Conservation (phyloP, 345 rosid genomes). For the Eucalyptus regnans region DNA sequence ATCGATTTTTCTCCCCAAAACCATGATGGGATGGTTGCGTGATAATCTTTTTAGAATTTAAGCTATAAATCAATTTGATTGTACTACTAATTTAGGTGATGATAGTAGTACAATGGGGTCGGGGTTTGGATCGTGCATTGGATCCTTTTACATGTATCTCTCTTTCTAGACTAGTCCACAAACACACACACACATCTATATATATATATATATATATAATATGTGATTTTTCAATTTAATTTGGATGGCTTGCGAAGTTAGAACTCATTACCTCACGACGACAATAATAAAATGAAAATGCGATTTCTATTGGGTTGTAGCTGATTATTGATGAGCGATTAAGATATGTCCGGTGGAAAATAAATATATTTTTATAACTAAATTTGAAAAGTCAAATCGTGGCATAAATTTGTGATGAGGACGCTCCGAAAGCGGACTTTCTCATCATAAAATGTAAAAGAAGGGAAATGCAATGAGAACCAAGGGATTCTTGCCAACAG, state of each 20-base stretch:
- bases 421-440: neutral
- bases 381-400: neutral
- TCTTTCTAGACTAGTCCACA: neutral
- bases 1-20: neutral
- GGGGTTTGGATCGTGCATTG: neutral
- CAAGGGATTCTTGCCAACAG: neutral
- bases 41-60: neutral
- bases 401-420: neutral
- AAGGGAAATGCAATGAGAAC: neutral
- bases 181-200: no score
- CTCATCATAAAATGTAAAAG: neutral
- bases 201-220: no score
- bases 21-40: neutral
- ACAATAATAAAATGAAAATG: neutral
- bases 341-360: neutral
- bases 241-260: neutral
- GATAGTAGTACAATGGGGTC: neutral
- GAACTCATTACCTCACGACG: no score
- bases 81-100: neutral
- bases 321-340: neutral
- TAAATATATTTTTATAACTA: neutral
- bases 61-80: neutral
- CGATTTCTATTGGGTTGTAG: neutral
- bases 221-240: neutral
- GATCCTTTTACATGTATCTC: neutral